A percentile compares a stretch with the other conserved stretches of the same genome.
Conservation (phyloP, 208 protist genomes). For the Porcisia hertigi region DNA sequence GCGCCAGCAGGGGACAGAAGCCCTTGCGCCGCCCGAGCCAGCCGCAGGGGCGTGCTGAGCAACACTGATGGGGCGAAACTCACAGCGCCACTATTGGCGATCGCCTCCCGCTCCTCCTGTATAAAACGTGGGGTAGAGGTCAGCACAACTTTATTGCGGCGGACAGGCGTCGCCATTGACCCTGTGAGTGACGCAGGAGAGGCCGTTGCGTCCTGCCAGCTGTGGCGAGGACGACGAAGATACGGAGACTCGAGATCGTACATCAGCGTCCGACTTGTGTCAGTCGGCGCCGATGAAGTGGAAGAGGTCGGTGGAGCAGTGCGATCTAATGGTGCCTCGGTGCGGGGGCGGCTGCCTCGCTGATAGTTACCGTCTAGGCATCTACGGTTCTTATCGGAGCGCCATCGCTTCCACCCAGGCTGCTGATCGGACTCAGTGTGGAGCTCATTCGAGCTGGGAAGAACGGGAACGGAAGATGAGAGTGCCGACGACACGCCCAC, state of each 20-base stretch:
- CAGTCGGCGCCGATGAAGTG: not conserved
- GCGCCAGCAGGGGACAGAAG: conserved; percentile 18
- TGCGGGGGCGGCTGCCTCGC: not conserved
- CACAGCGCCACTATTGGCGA: not conserved
- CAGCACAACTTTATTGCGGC: conserved; percentile 28
- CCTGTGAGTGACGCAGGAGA: conserved; percentile 1
- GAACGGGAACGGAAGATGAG: conserved; percentile 2
- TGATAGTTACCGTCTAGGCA: not conserved
- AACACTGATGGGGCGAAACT: not conserved
- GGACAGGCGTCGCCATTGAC: conserved; percentile 19
- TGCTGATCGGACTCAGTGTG: not conserved
- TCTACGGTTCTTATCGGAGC: not conserved
- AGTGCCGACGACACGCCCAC: not conserved
- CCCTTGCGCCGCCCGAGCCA: conserved; percentile 21
- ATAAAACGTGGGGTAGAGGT: conserved; percentile 45
- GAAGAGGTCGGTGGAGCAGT: not conserved
- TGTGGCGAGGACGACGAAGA: not conserved
- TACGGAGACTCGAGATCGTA: conserved; percentile 8
- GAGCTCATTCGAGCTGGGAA: not conserved
- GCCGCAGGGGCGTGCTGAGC: conserved; percentile 12
- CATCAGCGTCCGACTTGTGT: conserved; percentile 18
- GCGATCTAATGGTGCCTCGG: not conserved
- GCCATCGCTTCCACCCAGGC: conserved; percentile 10
- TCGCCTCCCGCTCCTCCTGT: conserved; percentile 14
- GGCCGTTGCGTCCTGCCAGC: not conserved